phyloP scores from a whole-genome alignment of 2,329 filamentous ascomycete genomes.

The Trichoderma lentiforme region DNA sequence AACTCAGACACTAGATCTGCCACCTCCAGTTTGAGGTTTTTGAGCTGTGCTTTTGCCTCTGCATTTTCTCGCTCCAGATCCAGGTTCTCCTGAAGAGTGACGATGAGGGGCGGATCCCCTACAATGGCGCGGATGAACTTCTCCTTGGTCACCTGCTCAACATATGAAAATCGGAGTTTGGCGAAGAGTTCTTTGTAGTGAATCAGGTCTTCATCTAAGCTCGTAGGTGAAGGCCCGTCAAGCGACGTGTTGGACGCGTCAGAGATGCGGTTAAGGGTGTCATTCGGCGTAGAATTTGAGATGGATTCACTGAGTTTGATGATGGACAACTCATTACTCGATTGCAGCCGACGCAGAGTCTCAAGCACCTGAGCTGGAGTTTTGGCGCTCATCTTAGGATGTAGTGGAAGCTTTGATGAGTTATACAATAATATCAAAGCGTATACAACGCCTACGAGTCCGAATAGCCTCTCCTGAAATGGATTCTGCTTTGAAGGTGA shows the following conservation, averaged over 20 bases:
- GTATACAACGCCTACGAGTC: background rate
- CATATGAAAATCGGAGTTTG: constrained; percentile 94
- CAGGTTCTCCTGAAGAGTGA: constrained; percentile 77
- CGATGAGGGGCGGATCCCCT: constrained; percentile 82
- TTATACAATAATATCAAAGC: background rate
- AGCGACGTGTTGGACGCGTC: constrained; percentile 66
- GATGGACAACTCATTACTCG: constrained; percentile 65
- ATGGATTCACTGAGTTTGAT: constrained; percentile 75
- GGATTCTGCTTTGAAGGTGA: background rate
- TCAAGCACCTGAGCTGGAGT: constrained; percentile 43
- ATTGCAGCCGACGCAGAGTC: constrained; percentile 52
- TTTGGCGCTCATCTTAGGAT: constrained; percentile 29
- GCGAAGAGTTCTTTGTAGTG: constrained; percentile 96
- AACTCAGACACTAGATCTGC: constrained; percentile 69
- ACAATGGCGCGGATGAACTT: constrained; percentile 94
- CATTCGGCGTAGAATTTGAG: constrained; percentile 45
- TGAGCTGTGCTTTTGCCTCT: constrained; percentile 69
- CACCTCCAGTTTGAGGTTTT: constrained; percentile 77
- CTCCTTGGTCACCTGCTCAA: constrained; percentile 98
- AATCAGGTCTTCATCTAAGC: constrained; percentile 75
- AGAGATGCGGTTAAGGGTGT: constrained; percentile 57
- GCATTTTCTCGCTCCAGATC: constrained; percentile 68
- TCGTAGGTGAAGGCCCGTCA: constrained; percentile 68
- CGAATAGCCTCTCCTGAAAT: background rate
- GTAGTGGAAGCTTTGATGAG: rapidly evolving